Evolutionary conservation across 192 early-diverging fungal genomes (phyloP).

Genomic region (Haplosporangium gracile): DNA sequence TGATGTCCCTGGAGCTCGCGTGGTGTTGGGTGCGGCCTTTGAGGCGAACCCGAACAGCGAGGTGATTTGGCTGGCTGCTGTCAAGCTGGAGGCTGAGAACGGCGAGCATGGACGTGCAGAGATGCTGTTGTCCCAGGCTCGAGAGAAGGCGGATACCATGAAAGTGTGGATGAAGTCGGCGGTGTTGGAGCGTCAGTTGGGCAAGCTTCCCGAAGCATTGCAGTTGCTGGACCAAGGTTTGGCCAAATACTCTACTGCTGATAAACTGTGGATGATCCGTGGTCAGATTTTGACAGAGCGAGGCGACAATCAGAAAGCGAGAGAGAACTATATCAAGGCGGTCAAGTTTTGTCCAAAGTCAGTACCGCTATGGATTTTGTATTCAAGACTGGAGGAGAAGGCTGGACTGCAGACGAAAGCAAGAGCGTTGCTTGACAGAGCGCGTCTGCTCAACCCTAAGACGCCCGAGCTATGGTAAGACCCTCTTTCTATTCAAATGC

Average conservation of each 20-base stretch:
- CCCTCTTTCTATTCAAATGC: neutral
- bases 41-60: conserved; percentile 92
- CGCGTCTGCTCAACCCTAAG: conserved; percentile 87
- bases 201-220: conserved; percentile 74
- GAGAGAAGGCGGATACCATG: conserved; percentile 80
- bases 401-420: conserved; percentile 77
- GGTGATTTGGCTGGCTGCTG: conserved; percentile 95
- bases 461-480: conserved; percentile 83
- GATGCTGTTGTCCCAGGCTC: conserved; percentile 78
- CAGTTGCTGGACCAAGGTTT: conserved; percentile 75
- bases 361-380: conserved; percentile 83
- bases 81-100: conserved; percentile 95
- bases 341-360: conserved; percentile 83
- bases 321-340: conserved; percentile 79
- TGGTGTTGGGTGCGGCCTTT: conserved; percentile 89
- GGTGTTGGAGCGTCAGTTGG: conserved; percentile 85
- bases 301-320: conserved; percentile 71
- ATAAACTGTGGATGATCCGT: conserved; percentile 97
- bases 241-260: conserved; percentile 77
- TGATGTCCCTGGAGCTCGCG: conserved; percentile 86
- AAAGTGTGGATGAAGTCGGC: conserved; percentile 98
- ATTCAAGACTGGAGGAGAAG: conserved; percentile 85
- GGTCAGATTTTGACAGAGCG: conserved; percentile 81
- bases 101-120: conserved; percentile 84
- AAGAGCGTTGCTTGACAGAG: conserved; percentile 86